Evolutionary conservation across 305 asterid species (phyloP).

Genomic region (Plantago coronopus): DNA sequence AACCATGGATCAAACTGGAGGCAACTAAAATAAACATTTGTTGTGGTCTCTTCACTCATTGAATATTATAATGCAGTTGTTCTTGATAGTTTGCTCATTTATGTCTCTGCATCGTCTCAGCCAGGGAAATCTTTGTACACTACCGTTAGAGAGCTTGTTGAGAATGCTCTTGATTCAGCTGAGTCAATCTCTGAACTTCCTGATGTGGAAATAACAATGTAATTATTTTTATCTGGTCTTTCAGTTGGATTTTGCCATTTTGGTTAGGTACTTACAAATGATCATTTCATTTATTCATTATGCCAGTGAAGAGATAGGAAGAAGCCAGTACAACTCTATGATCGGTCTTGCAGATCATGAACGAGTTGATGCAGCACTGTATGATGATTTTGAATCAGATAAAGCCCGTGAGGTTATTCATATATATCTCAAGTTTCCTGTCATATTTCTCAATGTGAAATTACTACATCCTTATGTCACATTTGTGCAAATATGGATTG

Average conservation of each 20-base stretch:
- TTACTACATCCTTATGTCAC: constrained; percentile 5
- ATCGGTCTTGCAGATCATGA: constrained; percentile 68
- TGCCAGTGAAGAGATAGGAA: constrained; percentile 75
- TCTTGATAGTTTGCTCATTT: neutral
- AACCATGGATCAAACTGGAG: neutral
- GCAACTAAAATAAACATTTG: neutral
- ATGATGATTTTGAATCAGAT: constrained; percentile 82
- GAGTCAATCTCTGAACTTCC: constrained; percentile 87
- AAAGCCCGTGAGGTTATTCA: constrained; percentile 77
- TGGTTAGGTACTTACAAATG: constrained; percentile 13
- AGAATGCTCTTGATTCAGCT: constrained; percentile 94
- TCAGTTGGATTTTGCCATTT: constrained; percentile 13
- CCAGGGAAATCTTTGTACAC: constrained; percentile 88
- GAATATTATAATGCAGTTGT: too few species aligned
- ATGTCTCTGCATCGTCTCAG: constrained; percentile 32
- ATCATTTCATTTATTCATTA: constrained; percentile 22
- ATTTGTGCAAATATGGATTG: constrained; percentile 1
- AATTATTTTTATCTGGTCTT: constrained; percentile 23
- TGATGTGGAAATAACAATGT: constrained; percentile 73
- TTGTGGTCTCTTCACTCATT: neutral
- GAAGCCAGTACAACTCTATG: constrained; percentile 56
- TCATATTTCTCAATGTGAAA: neutral
- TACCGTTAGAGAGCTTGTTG: constrained; percentile 90
- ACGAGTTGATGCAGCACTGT: constrained; percentile 68
- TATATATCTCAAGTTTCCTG: constrained; percentile 20